These are phyloP conservation scores for Colletotrichum acutatum DNA, from an alignment of 2,329 filamentous ascomycete genomes.

Conservation along the genomic window DNA sequence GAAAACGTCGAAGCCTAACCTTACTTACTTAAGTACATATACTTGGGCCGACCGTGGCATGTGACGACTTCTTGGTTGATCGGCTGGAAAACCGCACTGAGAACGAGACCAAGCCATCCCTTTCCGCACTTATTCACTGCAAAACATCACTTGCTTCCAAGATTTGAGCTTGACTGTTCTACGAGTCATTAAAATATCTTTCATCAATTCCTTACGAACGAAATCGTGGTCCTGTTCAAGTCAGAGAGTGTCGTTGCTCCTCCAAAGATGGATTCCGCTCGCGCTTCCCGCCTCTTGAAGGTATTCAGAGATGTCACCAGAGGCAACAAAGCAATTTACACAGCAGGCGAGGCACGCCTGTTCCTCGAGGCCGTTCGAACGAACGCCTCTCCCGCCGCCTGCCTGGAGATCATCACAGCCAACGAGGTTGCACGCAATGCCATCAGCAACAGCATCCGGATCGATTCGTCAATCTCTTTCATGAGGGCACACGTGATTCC, in stretches of 20 bases:
- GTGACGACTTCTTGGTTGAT: conserved; percentile 3
- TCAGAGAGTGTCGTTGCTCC: not conserved
- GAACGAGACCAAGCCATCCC: not conserved
- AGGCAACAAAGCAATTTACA: conserved; percentile 22
- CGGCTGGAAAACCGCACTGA: not conserved
- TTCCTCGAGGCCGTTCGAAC: conserved; percentile 42
- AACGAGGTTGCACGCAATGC: conserved; percentile 38
- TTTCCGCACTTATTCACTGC: not conserved
- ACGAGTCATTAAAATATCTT: not conserved
- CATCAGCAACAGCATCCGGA: conserved; percentile 41
- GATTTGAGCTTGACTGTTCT: not conserved
- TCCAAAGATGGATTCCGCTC: not conserved
- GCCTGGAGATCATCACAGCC: conserved; percentile 42
- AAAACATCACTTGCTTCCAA: not conserved
- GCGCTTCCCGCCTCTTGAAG: conserved; percentile 32
- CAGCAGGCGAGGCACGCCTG: conserved; percentile 38
- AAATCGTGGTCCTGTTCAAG: no score
- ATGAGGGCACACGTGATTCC: conserved; percentile 44
- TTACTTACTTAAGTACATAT: not conserved
- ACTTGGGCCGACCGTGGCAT: not conserved
- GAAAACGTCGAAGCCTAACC: conserved; percentile 6
- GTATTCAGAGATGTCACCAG: conserved; percentile 33
- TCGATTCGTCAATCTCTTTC: conserved; percentile 41
- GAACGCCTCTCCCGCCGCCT: conserved; percentile 37
- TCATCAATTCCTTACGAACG: no score